These are phyloP conservation scores for Pleurotus citrinopileatus DNA, from an alignment of 768 basidiomycete species.

Conservation along the genomic window DNA sequence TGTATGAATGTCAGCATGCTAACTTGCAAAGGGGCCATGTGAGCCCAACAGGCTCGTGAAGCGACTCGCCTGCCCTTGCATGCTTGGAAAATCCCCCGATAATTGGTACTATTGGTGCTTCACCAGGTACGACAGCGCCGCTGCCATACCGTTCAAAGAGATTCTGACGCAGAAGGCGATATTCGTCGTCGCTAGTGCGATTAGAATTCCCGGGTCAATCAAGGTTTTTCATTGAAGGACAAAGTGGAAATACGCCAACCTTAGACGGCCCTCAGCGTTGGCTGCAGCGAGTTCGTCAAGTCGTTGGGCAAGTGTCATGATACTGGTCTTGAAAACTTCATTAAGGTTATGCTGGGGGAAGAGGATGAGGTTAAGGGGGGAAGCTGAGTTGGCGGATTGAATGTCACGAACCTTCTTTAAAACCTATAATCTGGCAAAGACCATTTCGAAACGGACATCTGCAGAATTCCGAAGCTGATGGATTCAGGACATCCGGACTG, in stretches of 20 bases:
- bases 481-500: not conserved
- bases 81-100: constrained; percentile 45
- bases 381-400: not conserved
- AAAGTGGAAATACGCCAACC: constrained; percentile 38
- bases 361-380: not conserved
- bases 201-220: constrained; percentile 4
- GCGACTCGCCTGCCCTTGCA: constrained; percentile 1
- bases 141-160: constrained; percentile 78
- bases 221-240: not conserved
- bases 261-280: constrained; percentile 76
- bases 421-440: too few species aligned
- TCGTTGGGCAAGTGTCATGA: constrained; percentile 69
- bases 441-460: too few species aligned
- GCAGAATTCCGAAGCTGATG: too few species aligned
- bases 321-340: constrained; percentile 4
- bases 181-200: constrained; percentile 74
- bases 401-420: not conserved
- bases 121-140: constrained; percentile 54
- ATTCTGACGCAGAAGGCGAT: constrained; percentile 79
- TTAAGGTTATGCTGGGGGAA: not conserved
- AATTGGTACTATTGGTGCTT: constrained; percentile 60
- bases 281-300: constrained; percentile 79
- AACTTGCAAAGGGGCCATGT: not conserved
- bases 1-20: not conserved
- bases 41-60: not conserved